phyloP scores from a whole-genome alignment of 202 grass and related monocot genomes.

The Sporobolus alterniflorus region DNA sequence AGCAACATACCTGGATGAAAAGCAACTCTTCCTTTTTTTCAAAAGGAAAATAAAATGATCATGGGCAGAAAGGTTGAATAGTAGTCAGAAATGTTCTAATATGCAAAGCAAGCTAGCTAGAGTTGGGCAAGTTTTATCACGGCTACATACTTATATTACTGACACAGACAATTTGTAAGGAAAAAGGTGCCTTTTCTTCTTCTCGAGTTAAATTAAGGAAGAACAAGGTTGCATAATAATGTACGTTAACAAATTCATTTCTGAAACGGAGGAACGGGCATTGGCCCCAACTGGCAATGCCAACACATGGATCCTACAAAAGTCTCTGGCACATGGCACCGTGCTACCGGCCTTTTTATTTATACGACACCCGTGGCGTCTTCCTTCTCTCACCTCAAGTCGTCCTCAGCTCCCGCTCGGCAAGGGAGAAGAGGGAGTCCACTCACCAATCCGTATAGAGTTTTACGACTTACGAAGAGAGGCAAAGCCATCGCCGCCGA shows the following conservation, averaged over 20 bases:
- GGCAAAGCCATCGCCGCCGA: conserved; percentile 33
- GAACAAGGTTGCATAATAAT: background rate
- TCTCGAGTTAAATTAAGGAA: background rate
- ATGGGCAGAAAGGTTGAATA: background rate
- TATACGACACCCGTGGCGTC: conserved; percentile 39
- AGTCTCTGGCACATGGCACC: conserved; percentile 46
- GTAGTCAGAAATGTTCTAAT: background rate
- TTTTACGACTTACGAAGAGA: conserved; percentile 40
- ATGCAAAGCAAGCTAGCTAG: background rate
- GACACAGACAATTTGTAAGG: too few species aligned
- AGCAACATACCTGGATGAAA: background rate
- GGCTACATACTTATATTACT: background rate
- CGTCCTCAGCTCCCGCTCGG: background rate
- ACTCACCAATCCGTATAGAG: background rate
- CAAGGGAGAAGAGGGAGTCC: background rate
- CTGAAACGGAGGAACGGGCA: background rate
- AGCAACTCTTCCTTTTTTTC: background rate
- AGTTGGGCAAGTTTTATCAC: background rate
- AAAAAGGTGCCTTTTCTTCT: background rate
- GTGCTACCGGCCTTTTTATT: conserved; percentile 51
- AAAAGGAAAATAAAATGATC: background rate
- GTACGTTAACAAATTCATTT: background rate
- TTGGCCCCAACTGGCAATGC: conserved; percentile 17
- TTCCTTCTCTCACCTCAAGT: conserved; percentile 2
- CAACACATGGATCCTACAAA: conserved; percentile 35